Evolutionary conservation across 73 alveolate genomes (phyloP).

Genomic region (Durusdinium trenchii): DNA sequence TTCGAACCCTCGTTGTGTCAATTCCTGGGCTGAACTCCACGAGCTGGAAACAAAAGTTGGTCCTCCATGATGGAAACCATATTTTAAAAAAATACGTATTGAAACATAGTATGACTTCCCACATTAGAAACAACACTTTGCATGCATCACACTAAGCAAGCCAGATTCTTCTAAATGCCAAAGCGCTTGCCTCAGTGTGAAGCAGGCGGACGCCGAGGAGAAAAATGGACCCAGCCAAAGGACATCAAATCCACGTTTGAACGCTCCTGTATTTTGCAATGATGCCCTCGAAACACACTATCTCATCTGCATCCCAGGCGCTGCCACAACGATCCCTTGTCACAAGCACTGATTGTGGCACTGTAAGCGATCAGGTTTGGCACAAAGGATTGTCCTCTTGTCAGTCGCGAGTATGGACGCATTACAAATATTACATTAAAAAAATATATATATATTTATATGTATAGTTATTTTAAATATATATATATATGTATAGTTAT

Average conservation of each 20-base stretch:
- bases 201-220: background rate
- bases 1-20: background rate
- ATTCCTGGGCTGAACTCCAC: background rate
- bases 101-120: background rate
- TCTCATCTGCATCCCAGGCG: background rate
- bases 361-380: constrained; percentile 45
- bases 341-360: constrained; percentile 62
- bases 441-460: no score
- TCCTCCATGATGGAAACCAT: no score
- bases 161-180: constrained; percentile 16
- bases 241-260: background rate
- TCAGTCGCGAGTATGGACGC: background rate
- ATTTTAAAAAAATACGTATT: no score
- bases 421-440: background rate
- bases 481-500: no score
- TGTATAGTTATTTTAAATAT: no score
- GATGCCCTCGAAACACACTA: background rate
- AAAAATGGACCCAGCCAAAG: background rate
- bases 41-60: background rate
- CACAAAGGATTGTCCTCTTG: constrained; percentile 44
- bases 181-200: constrained; percentile 26
- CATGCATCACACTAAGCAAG: background rate
- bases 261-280: no score
- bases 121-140: no score
- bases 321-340: constrained; percentile 89